Base-by-base conservation (phyloP, 163 green algal species). In the Trebouxiophyceae sp. region DNA sequence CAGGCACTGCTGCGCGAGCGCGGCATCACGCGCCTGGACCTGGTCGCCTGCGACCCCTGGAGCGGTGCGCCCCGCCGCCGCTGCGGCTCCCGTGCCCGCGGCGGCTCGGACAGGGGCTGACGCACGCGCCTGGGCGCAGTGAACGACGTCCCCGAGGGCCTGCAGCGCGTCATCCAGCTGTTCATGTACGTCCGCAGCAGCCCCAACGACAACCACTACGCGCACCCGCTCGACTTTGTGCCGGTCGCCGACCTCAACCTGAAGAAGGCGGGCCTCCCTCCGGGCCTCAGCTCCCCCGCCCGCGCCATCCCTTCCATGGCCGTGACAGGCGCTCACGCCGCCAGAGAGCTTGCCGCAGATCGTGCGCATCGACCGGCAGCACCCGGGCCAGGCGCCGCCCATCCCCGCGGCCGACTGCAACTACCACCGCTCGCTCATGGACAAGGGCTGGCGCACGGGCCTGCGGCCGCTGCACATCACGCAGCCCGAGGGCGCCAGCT, bases 151-250 rank as follows among this genome's bases (percentile, higher is more conserved):
- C 63, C 63, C n/a, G 29, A 22, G 22, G 33, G 33, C 5, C 56
- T 74, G n/a, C 55, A 72, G 2, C 73, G 84, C 26, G 69, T 91
- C 19, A 75, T 91, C 39, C 81, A 93, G 78, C 74, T 67, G 50
- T 89, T 90, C 72, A 70, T 91, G 69, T 93, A 93, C 68, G 54
- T 75, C 16, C 73, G 80, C 44, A 69, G 74, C 62, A 61, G 59
- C 57, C 69, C 73, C 8, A 71, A 81, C 56, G 86, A 93, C 78
- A 92, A 92, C 61, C 69, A 83, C 33, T 92, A 92, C 56, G 82
- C 83, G 0, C 81, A 91, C 65, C 86, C 86, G 2, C 50, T 92
- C 28, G 83, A 90, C 67, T 68, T 92, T 23, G 47, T 85, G 7
- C 74, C 80, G 3, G 72, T 89, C 3, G 78, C 87, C 45, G 84